Percentiles rank a stretch among this genome's conserved stretches.
Conservation (phyloP, 2,329 filamentous ascomycete species). For the Alternaria hordeiaustralica region DNA sequence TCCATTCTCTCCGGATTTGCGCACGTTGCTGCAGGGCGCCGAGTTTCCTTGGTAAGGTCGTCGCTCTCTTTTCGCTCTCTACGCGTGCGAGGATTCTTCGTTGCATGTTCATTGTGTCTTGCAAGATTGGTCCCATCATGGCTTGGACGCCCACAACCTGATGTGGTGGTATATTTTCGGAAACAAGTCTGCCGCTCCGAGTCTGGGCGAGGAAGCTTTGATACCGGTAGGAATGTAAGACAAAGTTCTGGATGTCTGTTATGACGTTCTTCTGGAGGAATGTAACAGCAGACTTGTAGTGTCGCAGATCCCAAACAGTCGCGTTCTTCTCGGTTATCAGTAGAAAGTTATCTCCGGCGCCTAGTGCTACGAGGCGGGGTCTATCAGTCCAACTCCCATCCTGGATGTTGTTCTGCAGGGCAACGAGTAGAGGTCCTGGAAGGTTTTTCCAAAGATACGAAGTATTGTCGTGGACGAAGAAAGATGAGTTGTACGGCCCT, state of each 20-base stretch:
- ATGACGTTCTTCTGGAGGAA: conserved; percentile 31
- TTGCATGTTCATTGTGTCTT: conserved; percentile 22
- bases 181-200: conserved; percentile 29
- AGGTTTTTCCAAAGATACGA: conserved; percentile 44
- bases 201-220: conserved; percentile 36
- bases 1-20: conserved; percentile 35
- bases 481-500: conserved; percentile 43
- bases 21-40: conserved; percentile 31
- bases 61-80: conserved; percentile 11
- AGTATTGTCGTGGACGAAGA: conserved; percentile 37
- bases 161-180: conserved; percentile 38
- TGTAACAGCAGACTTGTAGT: conserved; percentile 27
- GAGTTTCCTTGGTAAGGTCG: conserved; percentile 6
- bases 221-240: conserved; percentile 42
- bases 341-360: conserved; percentile 37
- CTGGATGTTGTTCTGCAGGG: conserved; percentile 36
- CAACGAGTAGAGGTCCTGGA: conserved; percentile 28
- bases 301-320: conserved; percentile 36
- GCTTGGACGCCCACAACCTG: conserved; percentile 21
- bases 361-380: conserved; percentile 42
- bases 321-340: conserved; percentile 39
- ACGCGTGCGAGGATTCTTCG: conserved; percentile 2
- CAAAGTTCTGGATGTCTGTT: conserved; percentile 26
- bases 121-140: conserved; percentile 27
- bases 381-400: conserved; percentile 39